Conservation (phyloP, 2,329 filamentous ascomycete genomes). For the Albifimbria verrucaria region DNA sequence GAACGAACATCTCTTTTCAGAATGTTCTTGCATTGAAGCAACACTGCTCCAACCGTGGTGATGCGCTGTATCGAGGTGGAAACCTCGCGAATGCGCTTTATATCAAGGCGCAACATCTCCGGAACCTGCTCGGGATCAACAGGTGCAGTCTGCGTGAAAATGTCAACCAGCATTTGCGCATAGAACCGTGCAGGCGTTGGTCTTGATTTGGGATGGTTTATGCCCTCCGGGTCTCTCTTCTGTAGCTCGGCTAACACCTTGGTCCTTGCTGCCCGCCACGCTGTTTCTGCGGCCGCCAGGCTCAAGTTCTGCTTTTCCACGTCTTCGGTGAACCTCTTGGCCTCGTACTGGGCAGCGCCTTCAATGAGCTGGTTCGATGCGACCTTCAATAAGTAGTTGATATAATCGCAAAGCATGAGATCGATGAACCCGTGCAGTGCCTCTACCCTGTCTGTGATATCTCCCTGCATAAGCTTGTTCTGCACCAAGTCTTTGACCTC, state of each 20-base stretch:
- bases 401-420: conserved; percentile 74
- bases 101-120: conserved; percentile 71
- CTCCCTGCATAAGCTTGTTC: conserved; percentile 55
- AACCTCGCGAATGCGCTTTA: conserved; percentile 52
- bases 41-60: conserved; percentile 69
- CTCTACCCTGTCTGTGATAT: conserved; percentile 73
- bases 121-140: conserved; percentile 56
- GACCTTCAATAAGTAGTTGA: conserved; percentile 74
- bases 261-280: conserved; percentile 62
- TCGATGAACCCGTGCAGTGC: conserved; percentile 74
- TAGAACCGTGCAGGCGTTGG: conserved; percentile 70
- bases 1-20: conserved; percentile 76
- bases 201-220: conserved; percentile 58
- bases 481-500: conserved; percentile 68
- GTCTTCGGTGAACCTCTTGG: conserved; percentile 66
- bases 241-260: conserved; percentile 65
- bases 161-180: conserved; percentile 69
- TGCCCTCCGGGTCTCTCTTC: conserved; percentile 65
- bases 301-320: conserved; percentile 53
- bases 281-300: conserved; percentile 58
- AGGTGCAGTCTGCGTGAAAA: conserved; percentile 65
- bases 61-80: conserved; percentile 49
- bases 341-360: conserved; percentile 70
- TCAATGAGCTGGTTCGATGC: conserved; percentile 69
- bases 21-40: conserved; percentile 78